Evolutionary conservation across 176 grass and related monocot genomes (phyloP).

Genomic region (Puya raimondii): DNA sequence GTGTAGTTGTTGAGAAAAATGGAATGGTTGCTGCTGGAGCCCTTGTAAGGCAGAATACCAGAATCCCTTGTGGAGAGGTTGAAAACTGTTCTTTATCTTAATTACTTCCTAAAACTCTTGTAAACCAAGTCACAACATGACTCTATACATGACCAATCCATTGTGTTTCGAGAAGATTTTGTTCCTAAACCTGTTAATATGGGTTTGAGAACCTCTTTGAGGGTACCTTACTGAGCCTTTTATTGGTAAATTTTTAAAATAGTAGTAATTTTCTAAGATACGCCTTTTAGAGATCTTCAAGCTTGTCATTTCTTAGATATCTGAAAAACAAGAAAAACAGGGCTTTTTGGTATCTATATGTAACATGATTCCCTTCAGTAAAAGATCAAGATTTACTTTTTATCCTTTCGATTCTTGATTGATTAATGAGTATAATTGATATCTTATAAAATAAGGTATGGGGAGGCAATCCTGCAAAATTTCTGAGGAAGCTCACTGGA

Average conservation of each 20-base stretch:
- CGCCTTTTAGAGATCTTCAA: no score
- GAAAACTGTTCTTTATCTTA: constrained; percentile 16
- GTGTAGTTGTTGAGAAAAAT: constrained; percentile 87
- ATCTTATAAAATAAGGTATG: constrained; percentile 54
- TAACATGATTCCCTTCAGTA: no score
- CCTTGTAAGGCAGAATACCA: constrained; percentile 86
- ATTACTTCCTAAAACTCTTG: constrained; percentile 1
- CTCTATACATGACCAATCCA: not conserved
- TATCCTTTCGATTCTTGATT: not conserved
- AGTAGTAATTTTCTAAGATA: no score
- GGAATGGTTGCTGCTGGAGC: constrained; percentile 82
- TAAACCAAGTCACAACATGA: not conserved
- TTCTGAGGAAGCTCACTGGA: constrained; percentile 88
- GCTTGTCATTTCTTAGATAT: no score
- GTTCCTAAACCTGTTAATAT: not conserved
- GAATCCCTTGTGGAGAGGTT: constrained; percentile 90
- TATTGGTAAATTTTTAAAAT: not conserved
- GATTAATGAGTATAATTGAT: not conserved
- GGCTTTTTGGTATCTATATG: no score
- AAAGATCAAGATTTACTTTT: not conserved
- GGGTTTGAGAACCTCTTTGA: not conserved
- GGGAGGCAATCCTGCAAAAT: constrained; percentile 95
- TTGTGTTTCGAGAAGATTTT: not conserved
- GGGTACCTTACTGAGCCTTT: not conserved
- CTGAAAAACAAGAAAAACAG: no score